Evolutionary conservation across 176 grass and related monocot species (phyloP), one percentile per base, ranked within the genome.

Genomic region (Elaeis guineensis): DNA sequence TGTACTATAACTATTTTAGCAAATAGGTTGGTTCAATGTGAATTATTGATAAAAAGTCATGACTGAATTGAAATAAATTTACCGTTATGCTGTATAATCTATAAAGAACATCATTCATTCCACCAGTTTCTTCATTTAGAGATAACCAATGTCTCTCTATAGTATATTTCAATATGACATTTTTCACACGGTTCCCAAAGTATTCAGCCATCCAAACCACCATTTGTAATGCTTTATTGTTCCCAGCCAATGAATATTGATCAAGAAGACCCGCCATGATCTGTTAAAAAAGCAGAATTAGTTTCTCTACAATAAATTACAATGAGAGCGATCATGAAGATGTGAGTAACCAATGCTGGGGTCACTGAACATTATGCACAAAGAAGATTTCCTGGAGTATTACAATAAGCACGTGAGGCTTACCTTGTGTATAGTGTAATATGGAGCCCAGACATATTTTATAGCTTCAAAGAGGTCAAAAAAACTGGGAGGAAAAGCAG

Each of bases 81-180:
- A 96, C 92, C 29, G 93, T 97, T 48, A 97, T 64, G 52, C 78
- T 75, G 59, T 91, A 91, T 35, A 97, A 84, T 61, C 79, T 82
- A 70, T 97, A 97, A 61, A 97, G 93, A 58, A 97, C 84, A 78
- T 97, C 93, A 76, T 97, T 97, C 87, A 97, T 97, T 19, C 93
- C 93, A 4, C 87, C 87, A 68, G 87, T 91, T 86, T 97, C 93
- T 80, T 97, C 93, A 66, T 97, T 97, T 24, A 97, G 87, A 17
- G 87, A 91, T 3, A 49, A 68, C 79, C 89, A 97, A 65, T 97
- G 93, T 21, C 78, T 78, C 79, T 97, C 93, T 69, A 91, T 83
- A 60, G 50, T 97, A 61, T 91, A 75, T 55, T 76, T 87, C 61
- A 67, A 62, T 52, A 97, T 67, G 15, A 92, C 84, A 65, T 49